phyloP scores from a whole-genome alignment of 257 asterid species.

The Fraxinus americana region DNA sequence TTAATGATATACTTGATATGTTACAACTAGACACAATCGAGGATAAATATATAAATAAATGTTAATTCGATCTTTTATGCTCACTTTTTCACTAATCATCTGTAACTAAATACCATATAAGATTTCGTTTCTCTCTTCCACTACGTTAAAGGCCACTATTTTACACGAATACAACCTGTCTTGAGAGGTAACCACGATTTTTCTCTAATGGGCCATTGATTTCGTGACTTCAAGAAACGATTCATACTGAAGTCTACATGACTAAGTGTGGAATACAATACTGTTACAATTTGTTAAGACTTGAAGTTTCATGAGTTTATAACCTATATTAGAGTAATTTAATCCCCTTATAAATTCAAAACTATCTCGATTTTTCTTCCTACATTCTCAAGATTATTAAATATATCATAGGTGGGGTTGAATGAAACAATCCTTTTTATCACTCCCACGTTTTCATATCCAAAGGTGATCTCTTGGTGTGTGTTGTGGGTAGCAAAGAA shows the following conservation, averaged over 20 bases:
- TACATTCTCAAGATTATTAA: neutral
- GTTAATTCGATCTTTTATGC: too few relatives aligned
- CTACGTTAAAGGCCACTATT: too few relatives aligned
- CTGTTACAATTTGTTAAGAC: too few relatives aligned
- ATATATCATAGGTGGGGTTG: conserved; percentile 29
- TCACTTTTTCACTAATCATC: neutral
- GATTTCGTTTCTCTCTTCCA: neutral
- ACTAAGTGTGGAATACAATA: neutral
- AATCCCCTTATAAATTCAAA: neutral
- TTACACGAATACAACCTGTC: too few relatives aligned
- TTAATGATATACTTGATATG: neutral
- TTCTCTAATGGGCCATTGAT: too few relatives aligned
- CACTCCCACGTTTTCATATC: conserved; percentile 35
- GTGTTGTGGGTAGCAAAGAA: conserved; percentile 42
- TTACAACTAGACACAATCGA: neutral
- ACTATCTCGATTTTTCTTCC: neutral
- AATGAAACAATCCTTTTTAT: conserved; percentile 28
- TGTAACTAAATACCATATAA: neutral
- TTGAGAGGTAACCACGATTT: too few relatives aligned
- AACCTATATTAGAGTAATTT: neutral
- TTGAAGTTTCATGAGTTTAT: neutral
- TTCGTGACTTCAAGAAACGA: too few relatives aligned
- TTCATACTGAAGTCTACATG: neutral
- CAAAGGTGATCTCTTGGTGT: conserved; percentile 31
- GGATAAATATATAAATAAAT: too few relatives aligned